Evolutionary conservation across 2,329 filamentous ascomycete species (phyloP).

Genomic region (Sporothrix mexicana): DNA sequence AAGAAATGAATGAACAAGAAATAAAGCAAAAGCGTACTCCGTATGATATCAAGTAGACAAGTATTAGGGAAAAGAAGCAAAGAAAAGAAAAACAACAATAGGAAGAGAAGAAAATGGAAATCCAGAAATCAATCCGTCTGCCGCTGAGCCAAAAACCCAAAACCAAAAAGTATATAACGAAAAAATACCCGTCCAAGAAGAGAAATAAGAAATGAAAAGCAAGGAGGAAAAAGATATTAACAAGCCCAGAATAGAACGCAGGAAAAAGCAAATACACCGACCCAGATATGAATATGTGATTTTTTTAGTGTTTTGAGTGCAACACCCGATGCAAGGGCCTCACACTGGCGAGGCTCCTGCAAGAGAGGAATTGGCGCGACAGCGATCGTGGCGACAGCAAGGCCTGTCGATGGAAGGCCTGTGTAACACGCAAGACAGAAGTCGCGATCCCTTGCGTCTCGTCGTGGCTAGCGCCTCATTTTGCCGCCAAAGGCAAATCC

Average conservation of each 20-base stretch:
- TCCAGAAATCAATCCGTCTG: slow-evolving; percentile 3
- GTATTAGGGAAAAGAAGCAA: background rate
- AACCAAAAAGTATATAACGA: background rate
- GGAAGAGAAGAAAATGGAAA: background rate
- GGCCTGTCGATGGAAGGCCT: background rate
- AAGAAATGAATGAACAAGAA: background rate
- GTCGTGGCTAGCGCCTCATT: background rate
- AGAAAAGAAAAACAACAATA: background rate
- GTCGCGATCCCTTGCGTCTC: too few relatives aligned
- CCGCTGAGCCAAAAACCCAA: slow-evolving; percentile 5
- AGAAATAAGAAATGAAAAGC: background rate
- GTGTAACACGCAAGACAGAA: background rate
- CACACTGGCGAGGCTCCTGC: background rate
- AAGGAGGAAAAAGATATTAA: background rate
- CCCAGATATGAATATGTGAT: background rate
- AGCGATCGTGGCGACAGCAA: too few relatives aligned
- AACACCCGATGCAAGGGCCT: slow-evolving; percentile 9
- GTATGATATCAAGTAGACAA: slow-evolving; percentile 24
- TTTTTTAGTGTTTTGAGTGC: background rate
- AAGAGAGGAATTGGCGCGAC: too few relatives aligned
- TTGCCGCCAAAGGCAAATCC: background rate
- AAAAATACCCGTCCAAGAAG: slow-evolving; percentile 2
- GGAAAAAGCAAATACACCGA: background rate
- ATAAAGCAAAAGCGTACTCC: slow-evolving; percentile 11
- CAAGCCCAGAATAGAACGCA: background rate